These are phyloP conservation scores for Aspergillus sp. DNA, from an alignment of 2,329 filamentous ascomycete species.

Conservation along the genomic window DNA sequence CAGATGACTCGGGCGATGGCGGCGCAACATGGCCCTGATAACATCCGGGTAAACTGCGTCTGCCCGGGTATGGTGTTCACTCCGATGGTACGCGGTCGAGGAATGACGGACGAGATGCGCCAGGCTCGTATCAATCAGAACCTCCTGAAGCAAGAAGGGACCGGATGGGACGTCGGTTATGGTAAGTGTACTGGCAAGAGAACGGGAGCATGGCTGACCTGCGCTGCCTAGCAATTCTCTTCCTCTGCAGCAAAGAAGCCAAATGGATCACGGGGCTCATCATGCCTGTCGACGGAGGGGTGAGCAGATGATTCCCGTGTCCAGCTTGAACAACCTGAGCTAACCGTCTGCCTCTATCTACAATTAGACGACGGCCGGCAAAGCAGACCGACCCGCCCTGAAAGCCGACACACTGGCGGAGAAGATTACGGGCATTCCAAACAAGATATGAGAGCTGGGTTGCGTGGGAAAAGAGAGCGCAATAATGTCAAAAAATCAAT, in stretches of 20 bases:
- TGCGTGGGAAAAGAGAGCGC: too few relatives aligned
- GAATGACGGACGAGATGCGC: constrained; percentile 27
- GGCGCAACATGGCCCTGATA: constrained; percentile 47
- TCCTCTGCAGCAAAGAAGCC: not conserved
- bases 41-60: constrained; percentile 52
- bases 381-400: not conserved
- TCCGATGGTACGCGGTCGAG: constrained; percentile 22
- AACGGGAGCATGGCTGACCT: not conserved
- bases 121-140: constrained; percentile 23
- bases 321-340: too few relatives aligned
- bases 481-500: too few relatives aligned
- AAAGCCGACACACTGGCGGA: not conserved
- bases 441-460: not conserved
- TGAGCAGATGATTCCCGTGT: not conserved
- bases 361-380: not conserved
- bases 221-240: not conserved
- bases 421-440: not conserved
- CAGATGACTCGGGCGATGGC: constrained; percentile 56
- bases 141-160: constrained; percentile 17
- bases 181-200: not conserved
- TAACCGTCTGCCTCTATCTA: too few relatives aligned
- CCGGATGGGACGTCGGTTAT: not conserved
- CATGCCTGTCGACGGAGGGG: not conserved
- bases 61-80: constrained; percentile 42
- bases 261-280: not conserved